These are phyloP conservation scores for Alternaria tenuissima DNA, from an alignment of 2,329 filamentous ascomycete species.

Conservation along the genomic window DNA sequence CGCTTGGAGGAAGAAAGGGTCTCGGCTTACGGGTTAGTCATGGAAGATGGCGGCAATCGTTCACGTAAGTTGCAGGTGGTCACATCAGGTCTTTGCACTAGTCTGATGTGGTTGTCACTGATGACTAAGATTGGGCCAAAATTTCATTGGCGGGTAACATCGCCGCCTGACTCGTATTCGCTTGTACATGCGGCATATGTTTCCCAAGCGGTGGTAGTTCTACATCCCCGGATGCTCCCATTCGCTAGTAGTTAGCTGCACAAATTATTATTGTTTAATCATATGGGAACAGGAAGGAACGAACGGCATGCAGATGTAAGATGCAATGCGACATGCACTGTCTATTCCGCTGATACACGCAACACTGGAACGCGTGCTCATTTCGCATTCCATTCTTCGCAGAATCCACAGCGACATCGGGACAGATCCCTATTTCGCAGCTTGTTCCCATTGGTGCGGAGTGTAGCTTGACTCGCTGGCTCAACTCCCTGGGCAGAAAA, in stretches of 20 bases:
- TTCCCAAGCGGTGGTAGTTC: neutral
- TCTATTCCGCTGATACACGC: neutral
- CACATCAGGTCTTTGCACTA: neutral
- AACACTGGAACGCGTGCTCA: neutral
- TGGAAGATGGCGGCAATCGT: neutral
- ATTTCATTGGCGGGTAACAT: neutral
- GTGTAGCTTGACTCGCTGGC: neutral
- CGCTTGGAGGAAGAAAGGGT: neutral
- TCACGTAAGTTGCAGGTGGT: neutral
- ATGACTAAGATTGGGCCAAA: neutral
- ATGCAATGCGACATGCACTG: neutral
- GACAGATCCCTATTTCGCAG: neutral
- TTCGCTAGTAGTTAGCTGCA: neutral
- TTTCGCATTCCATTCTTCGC: neutral
- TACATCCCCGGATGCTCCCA: slow-evolving; percentile 8
- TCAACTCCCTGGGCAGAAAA: neutral
- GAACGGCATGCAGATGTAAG: neutral
- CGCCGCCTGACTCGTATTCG: slow-evolving; percentile 5
- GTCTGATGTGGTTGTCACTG: neutral
- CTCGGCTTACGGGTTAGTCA: slow-evolving; percentile 4
- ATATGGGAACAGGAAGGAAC: neutral
- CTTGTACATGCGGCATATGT: neutral
- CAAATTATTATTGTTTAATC: neutral
- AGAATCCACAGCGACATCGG: slow-evolving; percentile 1
- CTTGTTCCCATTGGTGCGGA: neutral